Conservation (phyloP, 805 yeast species). For the Kuraishia ogatae region DNA sequence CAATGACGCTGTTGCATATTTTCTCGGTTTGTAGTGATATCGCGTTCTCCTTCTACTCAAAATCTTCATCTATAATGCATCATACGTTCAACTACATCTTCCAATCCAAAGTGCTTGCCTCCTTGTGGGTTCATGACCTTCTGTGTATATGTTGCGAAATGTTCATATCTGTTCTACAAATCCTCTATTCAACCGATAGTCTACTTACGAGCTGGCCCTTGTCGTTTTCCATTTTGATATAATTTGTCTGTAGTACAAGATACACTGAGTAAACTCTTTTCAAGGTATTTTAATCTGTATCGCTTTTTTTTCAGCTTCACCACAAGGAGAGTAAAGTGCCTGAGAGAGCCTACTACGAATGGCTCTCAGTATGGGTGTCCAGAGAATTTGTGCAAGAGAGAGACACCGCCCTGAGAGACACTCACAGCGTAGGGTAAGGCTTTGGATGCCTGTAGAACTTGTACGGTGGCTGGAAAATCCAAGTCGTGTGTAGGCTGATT, state of each 20-base stretch:
- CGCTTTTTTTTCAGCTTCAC: not conserved
- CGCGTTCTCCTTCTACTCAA: too few species aligned
- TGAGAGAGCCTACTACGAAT: not conserved
- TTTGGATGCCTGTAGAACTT: not conserved
- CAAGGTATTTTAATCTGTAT: not conserved
- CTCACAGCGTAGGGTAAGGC: not conserved
- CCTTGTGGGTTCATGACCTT: not conserved
- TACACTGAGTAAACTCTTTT: not conserved
- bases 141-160: not conserved
- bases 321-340: not conserved
- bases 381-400: not conserved
- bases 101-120: not conserved
- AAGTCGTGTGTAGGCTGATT: not conserved
- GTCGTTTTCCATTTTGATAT: conserved; percentile 94
- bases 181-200: not conserved
- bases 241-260: not conserved
- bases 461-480: not conserved
- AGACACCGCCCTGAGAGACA: not conserved
- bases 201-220: conserved; percentile 97
- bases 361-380: not conserved
- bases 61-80: too few species aligned
- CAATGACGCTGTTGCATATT: too few species aligned
- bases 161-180: not conserved
- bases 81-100: not conserved
- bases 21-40: too few species aligned